A percentile compares a stretch with the other conserved stretches of the same genome.
Conservation (phyloP, 352 stramenopile genomes). For the Phytophthora fragariae region DNA sequence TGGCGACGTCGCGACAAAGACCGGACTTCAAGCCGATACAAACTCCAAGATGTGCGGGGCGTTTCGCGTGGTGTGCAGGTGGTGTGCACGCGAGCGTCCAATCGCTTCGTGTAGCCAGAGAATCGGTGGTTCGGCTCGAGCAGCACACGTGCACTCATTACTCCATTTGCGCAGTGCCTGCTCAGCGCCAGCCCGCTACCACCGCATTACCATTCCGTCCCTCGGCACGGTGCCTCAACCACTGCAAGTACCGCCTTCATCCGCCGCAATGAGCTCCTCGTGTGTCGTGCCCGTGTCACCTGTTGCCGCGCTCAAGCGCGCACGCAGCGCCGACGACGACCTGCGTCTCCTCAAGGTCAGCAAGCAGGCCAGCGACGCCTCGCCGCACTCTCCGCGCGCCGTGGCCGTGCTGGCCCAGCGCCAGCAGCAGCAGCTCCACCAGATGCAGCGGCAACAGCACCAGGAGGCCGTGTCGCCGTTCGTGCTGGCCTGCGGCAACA, state of each 20-base stretch:
- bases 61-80: conserved; percentile 37
- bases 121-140: background rate
- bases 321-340: conserved; percentile 59
- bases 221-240: background rate
- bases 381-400: conserved; percentile 52
- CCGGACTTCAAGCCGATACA: background rate
- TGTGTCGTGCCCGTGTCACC: conserved; percentile 56
- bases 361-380: conserved; percentile 61
- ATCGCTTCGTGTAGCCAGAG: conserved; percentile 35
- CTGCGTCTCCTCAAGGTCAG: conserved; percentile 68
- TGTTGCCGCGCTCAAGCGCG: conserved; percentile 60
- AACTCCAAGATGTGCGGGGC: conserved; percentile 21
- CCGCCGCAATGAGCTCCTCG: conserved; percentile 65
- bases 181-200: background rate
- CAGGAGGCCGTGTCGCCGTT: conserved; percentile 44
- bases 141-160: conserved; percentile 22
- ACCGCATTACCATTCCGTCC: conserved; percentile 28
- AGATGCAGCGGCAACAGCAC: conserved; percentile 29
- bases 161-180: conserved; percentile 19
- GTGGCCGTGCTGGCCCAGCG: conserved; percentile 35
- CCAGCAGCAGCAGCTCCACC: conserved; percentile 34
- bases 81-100: conserved; percentile 37
- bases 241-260: background rate
- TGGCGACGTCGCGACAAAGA: background rate
- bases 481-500: conserved; percentile 61